A percentile compares a stretch with the other conserved stretches of the same genome.
These are phyloP conservation scores for Metschnikowia bowlesiae DNA, from an alignment of 805 yeast species.

Conservation along the genomic window DNA sequence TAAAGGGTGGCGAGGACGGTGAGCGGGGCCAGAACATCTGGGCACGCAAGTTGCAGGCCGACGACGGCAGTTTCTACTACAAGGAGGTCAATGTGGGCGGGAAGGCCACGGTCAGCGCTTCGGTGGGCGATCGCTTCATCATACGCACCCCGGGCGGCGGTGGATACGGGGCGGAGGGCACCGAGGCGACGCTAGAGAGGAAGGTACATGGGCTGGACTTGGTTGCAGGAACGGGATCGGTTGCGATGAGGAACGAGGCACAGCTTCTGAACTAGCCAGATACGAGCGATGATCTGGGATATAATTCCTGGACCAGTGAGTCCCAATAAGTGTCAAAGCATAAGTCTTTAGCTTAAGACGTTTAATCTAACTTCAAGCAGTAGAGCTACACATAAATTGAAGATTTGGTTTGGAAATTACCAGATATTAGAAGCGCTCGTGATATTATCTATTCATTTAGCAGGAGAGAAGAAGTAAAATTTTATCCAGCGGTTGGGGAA, in stretches of 20 bases:
- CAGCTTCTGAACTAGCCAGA: slow-evolving; percentile 33
- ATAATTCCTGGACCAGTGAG: too few species aligned
- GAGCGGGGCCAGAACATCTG: slow-evolving; percentile 52
- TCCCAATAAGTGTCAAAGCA: too few species aligned
- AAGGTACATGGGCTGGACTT: slow-evolving; percentile 15
- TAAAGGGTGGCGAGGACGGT: slow-evolving; percentile 79
- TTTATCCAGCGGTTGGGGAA: too few species aligned
- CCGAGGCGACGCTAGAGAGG: slow-evolving; percentile 1
- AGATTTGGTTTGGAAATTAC: too few species aligned
- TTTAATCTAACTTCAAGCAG: too few species aligned
- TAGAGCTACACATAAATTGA: too few species aligned
- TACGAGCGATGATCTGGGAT: too few species aligned
- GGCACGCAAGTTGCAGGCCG: slow-evolving; percentile 21
- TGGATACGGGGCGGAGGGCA: slow-evolving; percentile 29
- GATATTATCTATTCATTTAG: too few species aligned
- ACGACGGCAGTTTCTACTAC: slow-evolving; percentile 20
- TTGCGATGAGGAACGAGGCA: slow-evolving; percentile 28
- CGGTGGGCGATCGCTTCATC: slow-evolving; percentile 38
- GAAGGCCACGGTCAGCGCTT: slow-evolving; percentile 21
- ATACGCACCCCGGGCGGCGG: slow-evolving; percentile 45
- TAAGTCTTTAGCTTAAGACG: too few species aligned
- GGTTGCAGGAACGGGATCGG: slow-evolving; percentile 32
- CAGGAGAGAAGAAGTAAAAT: too few species aligned
- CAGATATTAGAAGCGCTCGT: too few species aligned
- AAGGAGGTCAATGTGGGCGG: slow-evolving; percentile 17